Percentiles rank a stretch among this genome's conserved stretches.
phyloP scores from a whole-genome alignment of 768 basidiomycete genomes.

The Boletales sp. region DNA sequence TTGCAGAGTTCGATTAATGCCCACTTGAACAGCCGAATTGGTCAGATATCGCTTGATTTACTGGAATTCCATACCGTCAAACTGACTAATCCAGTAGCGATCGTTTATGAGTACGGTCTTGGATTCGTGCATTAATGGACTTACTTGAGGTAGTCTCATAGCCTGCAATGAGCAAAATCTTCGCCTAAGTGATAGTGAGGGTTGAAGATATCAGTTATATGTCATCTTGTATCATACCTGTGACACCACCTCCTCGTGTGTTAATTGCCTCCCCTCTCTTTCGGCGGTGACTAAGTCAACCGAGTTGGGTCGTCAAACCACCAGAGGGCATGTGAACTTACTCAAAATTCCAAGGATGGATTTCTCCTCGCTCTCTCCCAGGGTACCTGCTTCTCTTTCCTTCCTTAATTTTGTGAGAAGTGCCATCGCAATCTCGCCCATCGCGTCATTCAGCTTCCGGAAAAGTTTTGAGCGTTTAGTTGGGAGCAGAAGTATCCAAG shows the following conservation, averaged over 20 bases:
- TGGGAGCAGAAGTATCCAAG: conserved; percentile 34
- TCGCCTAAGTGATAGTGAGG: conserved; percentile 9
- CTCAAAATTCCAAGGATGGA: conserved; percentile 27
- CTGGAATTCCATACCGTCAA: conserved; percentile 7
- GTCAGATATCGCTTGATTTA: too few species aligned
- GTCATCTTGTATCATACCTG: conserved; percentile 6
- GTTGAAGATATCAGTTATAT: too few species aligned
- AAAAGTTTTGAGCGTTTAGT: conserved; percentile 32
- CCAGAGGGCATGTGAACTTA: neutral
- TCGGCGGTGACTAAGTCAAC: conserved; percentile 35
- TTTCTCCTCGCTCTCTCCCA: conserved; percentile 20
- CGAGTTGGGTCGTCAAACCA: conserved; percentile 2
- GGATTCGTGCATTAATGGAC: neutral
- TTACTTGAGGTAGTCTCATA: conserved; percentile 22
- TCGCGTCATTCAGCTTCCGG: conserved; percentile 29
- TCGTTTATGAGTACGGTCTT: too few species aligned
- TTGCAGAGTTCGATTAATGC: conserved; percentile 53
- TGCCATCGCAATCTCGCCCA: conserved; percentile 38
- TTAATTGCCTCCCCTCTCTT: conserved; percentile 14
- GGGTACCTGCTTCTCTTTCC: conserved; percentile 26
- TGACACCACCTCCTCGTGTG: conserved; percentile 24
- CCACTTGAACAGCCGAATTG: conserved; percentile 37
- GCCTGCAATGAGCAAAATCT: conserved; percentile 12
- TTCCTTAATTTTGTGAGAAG: conserved; percentile 36
- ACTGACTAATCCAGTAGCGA: conserved; percentile 6